A percentile compares a stretch with the other conserved stretches of the same genome.
phyloP scores from a whole-genome alignment of 148 eudicot species.

The Beta vulgaris region DNA sequence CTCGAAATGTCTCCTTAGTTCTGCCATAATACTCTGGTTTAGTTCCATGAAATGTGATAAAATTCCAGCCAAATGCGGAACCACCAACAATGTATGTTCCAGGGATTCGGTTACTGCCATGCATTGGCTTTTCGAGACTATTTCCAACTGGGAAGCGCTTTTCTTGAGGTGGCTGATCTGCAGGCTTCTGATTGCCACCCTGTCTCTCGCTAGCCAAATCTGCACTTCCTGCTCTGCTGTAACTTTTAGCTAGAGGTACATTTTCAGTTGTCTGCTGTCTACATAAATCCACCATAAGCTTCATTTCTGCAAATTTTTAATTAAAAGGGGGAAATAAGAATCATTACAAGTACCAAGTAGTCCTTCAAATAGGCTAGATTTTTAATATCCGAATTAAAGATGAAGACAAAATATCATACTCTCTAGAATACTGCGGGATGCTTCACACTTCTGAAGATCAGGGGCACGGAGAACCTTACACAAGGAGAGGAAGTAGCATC shows the following conservation, averaged over 20 bases:
- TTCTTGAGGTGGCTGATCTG: constrained; percentile 29
- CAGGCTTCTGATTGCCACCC: constrained; percentile 13
- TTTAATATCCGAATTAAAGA: not conserved
- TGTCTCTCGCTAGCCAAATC: constrained; percentile 21
- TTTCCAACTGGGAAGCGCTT: constrained; percentile 29
- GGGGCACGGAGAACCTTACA: constrained; percentile 70
- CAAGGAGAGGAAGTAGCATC: constrained; percentile 9
- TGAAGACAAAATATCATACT: constrained; percentile 41
- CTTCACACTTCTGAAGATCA: constrained; percentile 53
- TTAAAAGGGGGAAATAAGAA: not conserved
- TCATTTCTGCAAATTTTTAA: constrained; percentile 44
- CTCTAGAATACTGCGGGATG: constrained; percentile 58
- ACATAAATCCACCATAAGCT: constrained; percentile 54
- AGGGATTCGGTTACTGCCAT: constrained; percentile 29
- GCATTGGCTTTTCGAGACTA: constrained; percentile 27
- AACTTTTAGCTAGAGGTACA: constrained; percentile 30
- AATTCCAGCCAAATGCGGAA: constrained; percentile 96
- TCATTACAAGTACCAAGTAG: not conserved
- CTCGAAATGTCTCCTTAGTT: constrained; percentile 77
- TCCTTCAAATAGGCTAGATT: not conserved
- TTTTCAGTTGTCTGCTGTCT: constrained; percentile 42
- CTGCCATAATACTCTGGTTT: constrained; percentile 72
- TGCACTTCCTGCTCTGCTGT: constrained; percentile 23
- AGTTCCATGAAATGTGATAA: constrained; percentile 53
- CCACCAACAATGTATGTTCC: constrained; percentile 85